phyloP scores from a whole-genome alignment of 2,329 filamentous ascomycete species.

The Rachicladosporium sp. region DNA sequence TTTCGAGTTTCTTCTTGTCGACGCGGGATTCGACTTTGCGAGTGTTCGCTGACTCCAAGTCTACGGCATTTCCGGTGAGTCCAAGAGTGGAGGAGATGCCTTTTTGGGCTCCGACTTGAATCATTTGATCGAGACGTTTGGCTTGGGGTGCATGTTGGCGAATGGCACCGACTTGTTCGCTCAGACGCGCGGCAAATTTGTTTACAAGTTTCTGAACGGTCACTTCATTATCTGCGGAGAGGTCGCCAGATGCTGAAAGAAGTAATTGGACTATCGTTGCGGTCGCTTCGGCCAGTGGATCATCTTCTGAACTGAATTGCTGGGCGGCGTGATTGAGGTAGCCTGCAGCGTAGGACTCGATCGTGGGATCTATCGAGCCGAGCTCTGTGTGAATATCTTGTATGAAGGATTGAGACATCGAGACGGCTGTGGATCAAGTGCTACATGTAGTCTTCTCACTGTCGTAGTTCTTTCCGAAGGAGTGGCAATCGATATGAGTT shows the following conservation, averaged over 20 bases:
- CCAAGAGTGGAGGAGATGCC: slow-evolving; percentile 95
- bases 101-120: slow-evolving; percentile 84
- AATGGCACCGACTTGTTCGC: slow-evolving; percentile 56
- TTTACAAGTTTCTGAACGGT: slow-evolving; percentile 73
- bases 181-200: slow-evolving; percentile 78
- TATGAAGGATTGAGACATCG: too few species aligned
- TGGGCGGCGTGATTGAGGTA: slow-evolving; percentile 91
- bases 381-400: too few species aligned
- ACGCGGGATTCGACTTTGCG: slow-evolving; percentile 96
- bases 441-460: too few species aligned
- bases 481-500: too few species aligned
- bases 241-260: slow-evolving; percentile 80
- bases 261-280: slow-evolving; percentile 75
- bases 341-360: slow-evolving; percentile 47
- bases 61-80: slow-evolving; percentile 69
- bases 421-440: too few species aligned
- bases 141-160: slow-evolving; percentile 62
- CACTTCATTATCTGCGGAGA: slow-evolving; percentile 57
- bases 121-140: slow-evolving; percentile 80
- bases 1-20: slow-evolving; percentile 97
- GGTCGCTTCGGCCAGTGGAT: slow-evolving; percentile 77
- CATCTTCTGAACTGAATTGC: slow-evolving; percentile 61
- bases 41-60: slow-evolving; percentile 83
- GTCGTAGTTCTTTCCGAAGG: too few species aligned
- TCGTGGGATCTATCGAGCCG: slow-evolving; percentile 18